Evolutionary conservation across 208 protist species (phyloP).

Genomic region (Leishmania tropica): DNA sequence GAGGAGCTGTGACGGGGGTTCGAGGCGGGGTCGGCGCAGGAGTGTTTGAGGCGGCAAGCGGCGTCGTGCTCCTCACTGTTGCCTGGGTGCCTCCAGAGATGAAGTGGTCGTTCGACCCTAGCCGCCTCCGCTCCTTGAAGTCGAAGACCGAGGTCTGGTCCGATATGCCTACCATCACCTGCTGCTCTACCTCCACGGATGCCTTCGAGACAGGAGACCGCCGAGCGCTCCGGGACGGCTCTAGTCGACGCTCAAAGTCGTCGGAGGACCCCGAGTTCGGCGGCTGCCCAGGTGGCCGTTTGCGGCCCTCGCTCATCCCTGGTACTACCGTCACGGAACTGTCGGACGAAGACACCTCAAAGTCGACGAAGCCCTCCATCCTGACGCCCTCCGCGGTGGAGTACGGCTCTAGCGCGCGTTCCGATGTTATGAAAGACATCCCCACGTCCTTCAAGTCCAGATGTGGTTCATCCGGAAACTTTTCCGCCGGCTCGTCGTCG

Average conservation of each 20-base stretch:
- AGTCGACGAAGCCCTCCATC: constrained; percentile 37
- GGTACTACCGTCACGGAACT: background rate
- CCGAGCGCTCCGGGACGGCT: background rate
- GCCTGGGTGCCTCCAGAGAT: background rate
- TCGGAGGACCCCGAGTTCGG: background rate
- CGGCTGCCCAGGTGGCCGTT: background rate
- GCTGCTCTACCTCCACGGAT: background rate
- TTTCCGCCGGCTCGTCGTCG: constrained; percentile 4
- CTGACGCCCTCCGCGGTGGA: constrained; percentile 1
- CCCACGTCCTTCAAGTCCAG: constrained; percentile 4
- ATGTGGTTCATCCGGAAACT: background rate
- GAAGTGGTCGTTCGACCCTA: background rate
- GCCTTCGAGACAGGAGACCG: background rate
- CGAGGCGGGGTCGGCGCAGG: background rate
- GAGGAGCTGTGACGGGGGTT: constrained; percentile 1
- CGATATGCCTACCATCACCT: constrained; percentile 11
- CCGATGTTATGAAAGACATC: constrained; percentile 19
- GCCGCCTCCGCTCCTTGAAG: constrained; percentile 7
- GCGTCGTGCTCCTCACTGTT: background rate
- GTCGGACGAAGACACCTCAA: constrained; percentile 25
- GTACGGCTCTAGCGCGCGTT: constrained; percentile 14
- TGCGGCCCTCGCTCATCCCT: background rate
- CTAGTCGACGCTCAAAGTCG: background rate
- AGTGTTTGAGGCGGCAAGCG: background rate
- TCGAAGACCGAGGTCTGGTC: constrained; percentile 14